Percentiles rank a stretch among this genome's conserved stretches.
Evolutionary conservation across 2,329 filamentous ascomycete species (phyloP).

Genomic region (Paecilomyces sp.): DNA sequence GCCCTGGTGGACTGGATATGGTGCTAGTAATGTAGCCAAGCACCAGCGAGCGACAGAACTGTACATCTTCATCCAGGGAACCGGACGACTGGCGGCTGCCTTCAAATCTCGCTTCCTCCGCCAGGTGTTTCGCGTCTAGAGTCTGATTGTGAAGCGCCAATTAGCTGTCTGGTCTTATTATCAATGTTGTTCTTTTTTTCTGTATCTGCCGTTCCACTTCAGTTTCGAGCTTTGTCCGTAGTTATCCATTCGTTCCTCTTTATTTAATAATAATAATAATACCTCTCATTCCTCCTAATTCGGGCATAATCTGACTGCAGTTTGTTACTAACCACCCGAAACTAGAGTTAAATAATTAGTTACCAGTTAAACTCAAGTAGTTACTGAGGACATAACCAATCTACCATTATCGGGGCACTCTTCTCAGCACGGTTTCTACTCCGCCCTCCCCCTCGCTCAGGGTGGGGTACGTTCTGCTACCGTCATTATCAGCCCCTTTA

Average conservation of each 20-base stretch:
- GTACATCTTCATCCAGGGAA: not conserved
- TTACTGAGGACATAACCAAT: too few species aligned
- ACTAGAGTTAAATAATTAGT: too few species aligned
- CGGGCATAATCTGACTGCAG: too few species aligned
- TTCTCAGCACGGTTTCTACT: not conserved
- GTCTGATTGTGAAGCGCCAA: not conserved
- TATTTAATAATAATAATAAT: too few species aligned
- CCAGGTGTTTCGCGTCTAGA: not conserved
- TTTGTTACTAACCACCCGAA: too few species aligned
- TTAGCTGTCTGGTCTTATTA: too few species aligned
- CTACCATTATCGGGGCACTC: not conserved
- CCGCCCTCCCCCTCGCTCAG: not conserved
- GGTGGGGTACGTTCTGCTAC: not conserved
- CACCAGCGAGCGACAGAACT: not conserved
- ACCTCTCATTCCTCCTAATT: too few species aligned
- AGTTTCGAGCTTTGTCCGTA: too few species aligned
- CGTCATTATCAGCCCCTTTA: not conserved
- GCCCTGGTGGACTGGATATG: not conserved
- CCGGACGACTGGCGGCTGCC: not conserved
- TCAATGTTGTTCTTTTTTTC: too few species aligned
- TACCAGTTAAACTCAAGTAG: too few species aligned
- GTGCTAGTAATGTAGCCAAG: not conserved
- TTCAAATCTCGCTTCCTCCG: not conserved
- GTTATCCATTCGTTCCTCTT: too few species aligned
- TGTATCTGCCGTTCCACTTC: too few species aligned